phyloP scores from a whole-genome alignment of 805 yeast genomes.

The Lachancea lanzarotensis region DNA sequence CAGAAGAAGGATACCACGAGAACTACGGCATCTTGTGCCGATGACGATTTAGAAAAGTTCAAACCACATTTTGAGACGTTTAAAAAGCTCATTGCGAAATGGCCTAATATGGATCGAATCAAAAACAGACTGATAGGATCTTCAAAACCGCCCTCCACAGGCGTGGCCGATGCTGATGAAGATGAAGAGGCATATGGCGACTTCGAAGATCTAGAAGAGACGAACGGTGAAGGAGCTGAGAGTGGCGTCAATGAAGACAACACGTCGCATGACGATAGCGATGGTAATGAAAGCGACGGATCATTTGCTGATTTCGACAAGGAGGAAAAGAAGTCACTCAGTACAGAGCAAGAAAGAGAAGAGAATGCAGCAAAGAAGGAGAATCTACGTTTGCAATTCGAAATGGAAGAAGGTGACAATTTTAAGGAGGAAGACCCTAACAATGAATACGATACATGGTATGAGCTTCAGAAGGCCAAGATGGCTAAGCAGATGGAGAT shows the following conservation, averaged over 20 bases:
- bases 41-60: constrained; percentile 29
- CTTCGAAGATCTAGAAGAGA: constrained; percentile 46
- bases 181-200: constrained; percentile 49
- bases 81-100: constrained; percentile 27
- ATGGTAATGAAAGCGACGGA: constrained; percentile 33
- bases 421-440: constrained; percentile 78
- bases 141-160: constrained; percentile 25
- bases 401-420: constrained; percentile 55
- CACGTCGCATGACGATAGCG: constrained; percentile 7
- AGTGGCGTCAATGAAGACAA: constrained; percentile 7
- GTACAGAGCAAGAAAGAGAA: constrained; percentile 70
- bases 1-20: constrained; percentile 39
- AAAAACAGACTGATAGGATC: constrained; percentile 30
- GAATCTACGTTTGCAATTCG: constrained; percentile 80
- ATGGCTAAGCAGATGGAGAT: constrained; percentile 95
- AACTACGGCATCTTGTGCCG: constrained; percentile 7
- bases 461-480: constrained; percentile 92
- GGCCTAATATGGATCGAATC: constrained; percentile 25
- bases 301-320: constrained; percentile 38
- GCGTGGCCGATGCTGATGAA: constrained; percentile 32
- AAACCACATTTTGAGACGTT: constrained; percentile 32
- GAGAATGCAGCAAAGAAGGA: constrained; percentile 86
- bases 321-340: constrained; percentile 35
- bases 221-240: constrained; percentile 19
- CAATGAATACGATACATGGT: constrained; percentile 91